Percentiles rank a stretch among this genome's conserved stretches.
These are phyloP conservation scores for Cutaneotrichosporon sp. DNA, from an alignment of 1,284 basidiomycete species.

Conservation along the genomic window DNA sequence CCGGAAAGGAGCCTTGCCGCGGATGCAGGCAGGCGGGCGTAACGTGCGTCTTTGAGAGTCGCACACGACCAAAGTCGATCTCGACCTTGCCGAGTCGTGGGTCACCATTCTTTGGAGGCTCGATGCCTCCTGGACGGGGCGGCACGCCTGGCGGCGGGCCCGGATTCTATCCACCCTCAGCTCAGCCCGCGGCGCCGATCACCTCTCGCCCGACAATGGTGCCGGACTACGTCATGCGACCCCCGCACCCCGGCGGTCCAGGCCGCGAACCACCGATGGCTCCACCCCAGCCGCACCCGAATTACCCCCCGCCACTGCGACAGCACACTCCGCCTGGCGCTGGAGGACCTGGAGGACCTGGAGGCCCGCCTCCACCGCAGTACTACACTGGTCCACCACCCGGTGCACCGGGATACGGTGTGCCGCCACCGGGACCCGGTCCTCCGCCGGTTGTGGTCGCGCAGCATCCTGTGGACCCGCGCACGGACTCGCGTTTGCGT, in stretches of 20 bases:
- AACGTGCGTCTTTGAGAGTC: constrained; percentile 47
- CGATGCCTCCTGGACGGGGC: constrained; percentile 30
- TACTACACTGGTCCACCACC: constrained; percentile 19
- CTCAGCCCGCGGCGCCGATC: constrained; percentile 41
- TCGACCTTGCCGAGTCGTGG: constrained; percentile 38
- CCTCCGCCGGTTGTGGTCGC: constrained; percentile 9
- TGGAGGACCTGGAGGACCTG: background rate
- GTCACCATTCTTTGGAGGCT: constrained; percentile 37
- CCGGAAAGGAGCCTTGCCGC: constrained; percentile 43
- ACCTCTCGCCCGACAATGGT: constrained; percentile 34
- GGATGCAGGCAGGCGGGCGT: constrained; percentile 48
- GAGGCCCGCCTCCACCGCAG: constrained; percentile 7
- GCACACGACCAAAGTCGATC: constrained; percentile 47
- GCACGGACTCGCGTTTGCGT: constrained; percentile 22
- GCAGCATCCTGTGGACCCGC: constrained; percentile 11
- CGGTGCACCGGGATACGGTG: constrained; percentile 15
- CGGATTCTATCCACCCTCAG: constrained; percentile 38
- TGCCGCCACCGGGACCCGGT: background rate
- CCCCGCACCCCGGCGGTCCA: constrained; percentile 12
- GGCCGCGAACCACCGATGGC: constrained; percentile 44
- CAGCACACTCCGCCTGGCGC: constrained; percentile 18
- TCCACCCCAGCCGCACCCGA: constrained; percentile 30
- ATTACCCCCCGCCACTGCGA: constrained; percentile 23
- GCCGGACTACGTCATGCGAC: constrained; percentile 35
- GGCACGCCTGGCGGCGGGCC: constrained; percentile 27